Base-by-base conservation (phyloP, 257 asterid species). In the Cynanchum wilfordii region DNA sequence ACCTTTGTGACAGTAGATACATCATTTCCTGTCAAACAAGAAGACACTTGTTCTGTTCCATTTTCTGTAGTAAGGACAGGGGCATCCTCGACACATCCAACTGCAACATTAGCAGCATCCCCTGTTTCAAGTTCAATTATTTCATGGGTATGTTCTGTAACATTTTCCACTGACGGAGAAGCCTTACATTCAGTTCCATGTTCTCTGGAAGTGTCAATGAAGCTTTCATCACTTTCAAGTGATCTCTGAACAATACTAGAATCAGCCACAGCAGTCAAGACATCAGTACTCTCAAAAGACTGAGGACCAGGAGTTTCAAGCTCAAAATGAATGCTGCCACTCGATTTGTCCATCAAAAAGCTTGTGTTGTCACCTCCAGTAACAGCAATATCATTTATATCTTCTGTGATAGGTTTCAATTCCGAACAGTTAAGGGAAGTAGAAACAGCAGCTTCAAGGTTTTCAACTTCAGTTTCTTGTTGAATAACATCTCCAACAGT, bases 71-170 rank as follows among this genome's bases (percentile, higher is more conserved):
- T 19, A 59, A 30, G 27, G 27, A 69, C 55, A 20, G 36, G 65
- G 54, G 29, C 70, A 49, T 59, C 62, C 4, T 49, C 75, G 47
- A 24, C 22, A 17, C 66, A 38, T 38, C 52, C 74, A 58, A 30
- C 44, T 1, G 24, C 68, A 45, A 15, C 45, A 17, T 40, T 40
- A 50, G 15, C 50, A 3, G 49, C 25, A 33, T 22, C 57, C 38
- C 71, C 66, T 59, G n/a, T 60, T 50, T 69, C 66, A 22, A 75
- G 70, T 50, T 50, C 16, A 51, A 58, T 1, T 7, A 16, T 60
- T 66, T 22, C 75, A 15, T 30, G 57, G 45, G 27, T 15, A 60
- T 29, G 40, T 63, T 44, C 68, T 36, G 42, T 36, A 70, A 45
- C n/a, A 45, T 59, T 59, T 45, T 59, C 76, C 30, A 38, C 13